Conservation (phyloP, 371 early-diverging fungal genomes). For the Mitosporidium daphniae region DNA sequence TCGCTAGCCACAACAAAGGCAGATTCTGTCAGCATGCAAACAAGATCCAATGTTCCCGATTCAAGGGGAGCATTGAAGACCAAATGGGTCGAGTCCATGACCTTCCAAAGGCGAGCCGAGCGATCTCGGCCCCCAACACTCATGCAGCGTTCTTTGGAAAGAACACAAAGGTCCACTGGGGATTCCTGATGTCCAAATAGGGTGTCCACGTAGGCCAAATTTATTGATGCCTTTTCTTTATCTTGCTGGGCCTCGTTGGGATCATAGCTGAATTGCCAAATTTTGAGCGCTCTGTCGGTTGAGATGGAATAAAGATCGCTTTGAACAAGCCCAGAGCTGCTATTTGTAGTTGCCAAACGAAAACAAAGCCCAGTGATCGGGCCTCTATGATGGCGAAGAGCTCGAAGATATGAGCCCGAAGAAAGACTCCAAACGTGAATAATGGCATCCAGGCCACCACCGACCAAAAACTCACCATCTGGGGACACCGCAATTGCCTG, state of each 20-base stretch:
- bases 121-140: constrained; percentile 62
- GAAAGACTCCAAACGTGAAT: no score
- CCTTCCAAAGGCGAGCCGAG: constrained; percentile 62
- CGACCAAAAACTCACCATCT: no score
- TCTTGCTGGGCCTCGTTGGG: constrained; percentile 67
- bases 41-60: no score
- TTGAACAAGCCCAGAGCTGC: no score
- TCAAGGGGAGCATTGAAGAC: constrained; percentile 56
- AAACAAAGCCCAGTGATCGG: no score
- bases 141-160: constrained; percentile 46
- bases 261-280: constrained; percentile 63
- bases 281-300: constrained; percentile 54
- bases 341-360: no score
- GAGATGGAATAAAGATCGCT: constrained; percentile 62
- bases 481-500: no score
- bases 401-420: no score
- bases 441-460: no score
- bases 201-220: constrained; percentile 58
- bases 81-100: constrained; percentile 55
- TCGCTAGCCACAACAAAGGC: no score
- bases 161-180: constrained; percentile 27
- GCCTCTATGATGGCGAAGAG: no score
- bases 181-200: constrained; percentile 80
- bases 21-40: no score
- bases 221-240: constrained; percentile 79